A percentile compares a stretch with the other conserved stretches of the same genome.
phyloP scores from a whole-genome alignment of 495 filamentous ascomycete genomes.

The Xylaria cubensis region DNA sequence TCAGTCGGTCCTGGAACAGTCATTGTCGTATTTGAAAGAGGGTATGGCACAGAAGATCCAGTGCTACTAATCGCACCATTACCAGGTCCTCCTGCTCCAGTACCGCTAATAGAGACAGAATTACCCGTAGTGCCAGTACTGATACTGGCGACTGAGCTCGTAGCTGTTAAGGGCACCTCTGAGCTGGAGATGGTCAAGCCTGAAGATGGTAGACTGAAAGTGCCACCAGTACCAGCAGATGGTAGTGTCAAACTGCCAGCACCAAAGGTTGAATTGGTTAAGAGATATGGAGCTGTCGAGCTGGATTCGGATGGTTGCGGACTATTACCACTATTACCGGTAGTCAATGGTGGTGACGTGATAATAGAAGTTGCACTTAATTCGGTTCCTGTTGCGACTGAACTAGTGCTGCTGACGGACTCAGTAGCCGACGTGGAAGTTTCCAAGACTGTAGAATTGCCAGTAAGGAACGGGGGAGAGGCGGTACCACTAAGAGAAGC shows the following conservation, averaged over 20 bases:
- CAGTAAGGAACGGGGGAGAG: neutral
- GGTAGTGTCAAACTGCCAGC: neutral
- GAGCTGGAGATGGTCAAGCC: neutral
- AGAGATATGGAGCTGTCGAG: constrained; percentile 29
- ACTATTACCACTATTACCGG: neutral
- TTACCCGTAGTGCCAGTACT: neutral
- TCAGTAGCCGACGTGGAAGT: neutral
- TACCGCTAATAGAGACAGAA: neutral
- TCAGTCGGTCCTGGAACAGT: constrained; percentile 24
- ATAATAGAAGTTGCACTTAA: neutral
- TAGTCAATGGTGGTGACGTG: constrained; percentile 2
- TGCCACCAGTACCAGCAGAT: constrained; percentile 10
- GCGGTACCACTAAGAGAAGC: neutral
- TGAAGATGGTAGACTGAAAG: neutral
- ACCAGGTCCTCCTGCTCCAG: neutral
- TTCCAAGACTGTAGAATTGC: neutral
- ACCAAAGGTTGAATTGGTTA: constrained; percentile 34
- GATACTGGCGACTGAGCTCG: neutral
- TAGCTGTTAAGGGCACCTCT: neutral
- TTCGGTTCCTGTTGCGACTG: neutral
- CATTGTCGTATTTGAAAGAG: constrained; percentile 33
- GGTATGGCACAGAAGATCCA: constrained; percentile 23
- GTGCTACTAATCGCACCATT: constrained; percentile 12
- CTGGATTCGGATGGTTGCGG: neutral
- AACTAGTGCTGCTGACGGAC: neutral